Base-by-base conservation (phyloP, 2,329 filamentous ascomycete species). In the Pestalotiopsis sp. region DNA sequence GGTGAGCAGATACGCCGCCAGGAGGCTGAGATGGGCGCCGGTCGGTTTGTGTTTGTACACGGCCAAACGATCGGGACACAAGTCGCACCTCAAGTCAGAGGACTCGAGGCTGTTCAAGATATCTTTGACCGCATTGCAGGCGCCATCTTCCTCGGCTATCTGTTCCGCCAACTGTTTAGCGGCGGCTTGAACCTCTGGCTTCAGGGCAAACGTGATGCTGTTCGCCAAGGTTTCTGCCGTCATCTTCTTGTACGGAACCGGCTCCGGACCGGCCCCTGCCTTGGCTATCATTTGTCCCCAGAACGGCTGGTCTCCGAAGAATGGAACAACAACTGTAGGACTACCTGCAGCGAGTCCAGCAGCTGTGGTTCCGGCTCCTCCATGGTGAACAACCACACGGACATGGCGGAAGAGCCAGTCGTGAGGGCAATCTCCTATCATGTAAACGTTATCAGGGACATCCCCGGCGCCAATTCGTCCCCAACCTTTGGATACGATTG, bases 301-400 rank as follows among this genome's bases (percentile, higher is more conserved):
- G 72, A 91, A 91, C 2, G 88, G 86, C 73, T 91, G 89, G 71
- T 90, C 87, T 2, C 87, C 87, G 71, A 90, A 92, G 77, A 92
- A 92, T 0, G 90, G 89, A 0, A 92, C 83, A 3, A 92, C 82
- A 2, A 91, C 85, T 0, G 90, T 92, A 17, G 90, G 89, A 49
- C 90, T 89, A 11, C 90, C 90, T 70, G 90, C 88, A 20, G 91
- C 88, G 69, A 97, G 92, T 17, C 94, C 94, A 0, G 93, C 93
- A 1, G 94, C 93, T 1, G 93, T 97, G 2, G 94, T 97, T 23
- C 94, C 94, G 7, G 94, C 94, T 68, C 94, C 94, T 25, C 94
- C 94, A 71, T 92, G 90, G 72, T 92, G 90, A 2, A 91, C 87
- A 5, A 92, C 89, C 65, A 84, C 86, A 3, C 88, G 86, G 0